A percentile compares a stretch with the other conserved stretches of the same genome.
Conservation (phyloP, 1,139 yeast genomes). For the Nadsonia commutata region DNA sequence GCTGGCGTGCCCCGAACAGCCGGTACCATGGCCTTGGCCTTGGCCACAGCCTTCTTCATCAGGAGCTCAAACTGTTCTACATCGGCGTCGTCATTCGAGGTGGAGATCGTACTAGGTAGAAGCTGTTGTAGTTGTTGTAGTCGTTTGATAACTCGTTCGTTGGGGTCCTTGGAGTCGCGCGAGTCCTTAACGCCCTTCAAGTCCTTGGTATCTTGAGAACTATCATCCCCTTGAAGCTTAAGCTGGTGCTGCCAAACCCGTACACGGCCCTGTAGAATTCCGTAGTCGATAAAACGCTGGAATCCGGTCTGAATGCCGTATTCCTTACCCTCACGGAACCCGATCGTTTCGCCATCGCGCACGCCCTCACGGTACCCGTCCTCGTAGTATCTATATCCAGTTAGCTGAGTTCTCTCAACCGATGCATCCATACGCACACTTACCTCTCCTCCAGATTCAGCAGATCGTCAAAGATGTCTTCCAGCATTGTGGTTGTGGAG, state of each 20-base stretch:
- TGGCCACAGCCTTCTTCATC: slow-evolving; percentile 19
- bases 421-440: slow-evolving; percentile 9
- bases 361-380: slow-evolving; percentile 44
- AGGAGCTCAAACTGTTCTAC: slow-evolving; percentile 19
- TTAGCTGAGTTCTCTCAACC: background rate
- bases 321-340: slow-evolving; percentile 57
- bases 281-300: slow-evolving; percentile 50
- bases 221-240: too few species aligned
- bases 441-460: slow-evolving; percentile 37
- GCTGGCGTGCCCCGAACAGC: slow-evolving; percentile 13
- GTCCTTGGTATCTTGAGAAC: too few species aligned
- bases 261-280: slow-evolving; percentile 45
- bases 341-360: slow-evolving; percentile 36
- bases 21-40: slow-evolving; percentile 18
- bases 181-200: background rate
- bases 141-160: slow-evolving; percentile 9
- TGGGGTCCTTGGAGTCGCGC: slow-evolving; percentile 2
- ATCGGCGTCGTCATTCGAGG: slow-evolving; percentile 17
- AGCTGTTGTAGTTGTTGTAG: slow-evolving; percentile 12
- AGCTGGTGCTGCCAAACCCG: slow-evolving; percentile 21
- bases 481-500: slow-evolving; percentile 3
- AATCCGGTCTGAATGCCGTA: slow-evolving; percentile 71
- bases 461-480: slow-evolving; percentile 31
- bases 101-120: slow-evolving; percentile 14
- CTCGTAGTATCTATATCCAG: slow-evolving; percentile 30